Base-by-base conservation (phyloP, 805 yeast genomes). In the Schwanniomyces sp. region DNA sequence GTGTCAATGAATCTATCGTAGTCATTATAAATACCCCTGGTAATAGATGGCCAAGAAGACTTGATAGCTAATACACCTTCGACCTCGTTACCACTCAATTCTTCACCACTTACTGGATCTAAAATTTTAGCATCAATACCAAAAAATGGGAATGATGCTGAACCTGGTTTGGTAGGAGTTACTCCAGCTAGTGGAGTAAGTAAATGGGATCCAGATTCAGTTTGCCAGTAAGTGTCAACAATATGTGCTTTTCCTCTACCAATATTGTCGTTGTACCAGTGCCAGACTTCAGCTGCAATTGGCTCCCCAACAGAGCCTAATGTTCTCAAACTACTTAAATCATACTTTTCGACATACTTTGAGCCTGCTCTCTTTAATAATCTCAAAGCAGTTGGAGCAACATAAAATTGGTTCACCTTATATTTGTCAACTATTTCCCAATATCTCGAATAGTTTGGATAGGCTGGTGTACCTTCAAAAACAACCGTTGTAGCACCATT, bases 271-370 rank as follows among this genome's bases (percentile, higher is more conserved):
- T 88, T 83, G 73, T 94, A 94, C 99, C 99, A 94, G 68, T 90
- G 95, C 98, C 98, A 94, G 57, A 94, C 84, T 67, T 94, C 99
- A 50, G 96, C 90, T 41, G 97, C 95, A 67, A 92, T 92, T 57
- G 99, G 98, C 76, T 94, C 99, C 67, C 99, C 99, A 43, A 92
- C 99, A 14, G 97, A 89, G 50, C 99, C 99, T 55, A 92, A 78
- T 17, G 91, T 90, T 69, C 98, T 86, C 62, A 94, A 72, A n/a
- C 95, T 84, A 17, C 86, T 80, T 54, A 91, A 80, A 66, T 91
- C 94, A 66, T 85, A 90, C 57, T 86, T 83, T 51, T 78, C 82
- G 63, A 94, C 88, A 64, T 79, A 88, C 42, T 82, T 80, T 65
- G 88, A 89, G 59, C 99, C 99, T 45, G 95, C 95, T 67, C 91